These are phyloP conservation scores for Pisolithus microcarpus DNA, from an alignment of 768 basidiomycete species.

Conservation along the genomic window DNA sequence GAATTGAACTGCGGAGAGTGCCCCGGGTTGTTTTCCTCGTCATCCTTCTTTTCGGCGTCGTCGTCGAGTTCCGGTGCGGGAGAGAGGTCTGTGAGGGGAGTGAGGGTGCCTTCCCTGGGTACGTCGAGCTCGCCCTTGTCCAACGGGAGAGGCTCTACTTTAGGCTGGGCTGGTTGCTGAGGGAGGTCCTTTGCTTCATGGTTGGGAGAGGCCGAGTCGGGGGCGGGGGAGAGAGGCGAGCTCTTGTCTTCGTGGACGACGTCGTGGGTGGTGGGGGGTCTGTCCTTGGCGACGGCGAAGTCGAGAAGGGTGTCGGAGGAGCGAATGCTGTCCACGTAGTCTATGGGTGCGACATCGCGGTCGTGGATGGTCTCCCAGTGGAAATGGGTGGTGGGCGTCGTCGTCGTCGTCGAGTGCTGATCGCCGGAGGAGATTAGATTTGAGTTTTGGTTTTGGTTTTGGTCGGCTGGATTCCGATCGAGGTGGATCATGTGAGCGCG, in stretches of 20 bases:
- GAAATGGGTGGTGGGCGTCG: constrained; percentile 19
- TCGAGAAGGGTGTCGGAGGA: constrained; percentile 9
- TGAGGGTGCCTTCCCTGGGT: constrained; percentile 42
- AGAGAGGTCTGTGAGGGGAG: constrained; percentile 73
- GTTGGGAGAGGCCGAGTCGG: constrained; percentile 37
- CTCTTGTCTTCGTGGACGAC: constrained; percentile 34
- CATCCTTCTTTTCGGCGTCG: constrained; percentile 21
- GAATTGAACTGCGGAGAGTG: constrained; percentile 7
- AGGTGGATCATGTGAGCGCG: constrained; percentile 42
- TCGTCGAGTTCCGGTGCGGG: constrained; percentile 57
- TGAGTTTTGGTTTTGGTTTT: constrained; percentile 32
- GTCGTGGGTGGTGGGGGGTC: constrained; percentile 13
- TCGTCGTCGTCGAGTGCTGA: constrained; percentile 13
- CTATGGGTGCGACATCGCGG: constrained; percentile 20
- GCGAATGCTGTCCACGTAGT: constrained; percentile 16
- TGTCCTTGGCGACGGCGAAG: constrained; percentile 8
- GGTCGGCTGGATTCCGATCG: constrained; percentile 43
- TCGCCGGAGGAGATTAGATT: constrained; percentile 37
- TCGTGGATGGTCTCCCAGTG: constrained; percentile 28
- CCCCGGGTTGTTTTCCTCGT: constrained; percentile 28
- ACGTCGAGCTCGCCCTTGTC: constrained; percentile 31
- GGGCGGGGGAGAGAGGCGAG: constrained; percentile 53
- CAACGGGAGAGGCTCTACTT: constrained; percentile 9
- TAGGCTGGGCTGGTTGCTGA: constrained; percentile 13
- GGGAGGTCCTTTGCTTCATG: constrained; percentile 17